Percentiles rank a stretch among this genome's conserved stretches.
Evolutionary conservation across 108 stramenopile species (phyloP).

Genomic region (Cylindrotheca fusiformis): DNA sequence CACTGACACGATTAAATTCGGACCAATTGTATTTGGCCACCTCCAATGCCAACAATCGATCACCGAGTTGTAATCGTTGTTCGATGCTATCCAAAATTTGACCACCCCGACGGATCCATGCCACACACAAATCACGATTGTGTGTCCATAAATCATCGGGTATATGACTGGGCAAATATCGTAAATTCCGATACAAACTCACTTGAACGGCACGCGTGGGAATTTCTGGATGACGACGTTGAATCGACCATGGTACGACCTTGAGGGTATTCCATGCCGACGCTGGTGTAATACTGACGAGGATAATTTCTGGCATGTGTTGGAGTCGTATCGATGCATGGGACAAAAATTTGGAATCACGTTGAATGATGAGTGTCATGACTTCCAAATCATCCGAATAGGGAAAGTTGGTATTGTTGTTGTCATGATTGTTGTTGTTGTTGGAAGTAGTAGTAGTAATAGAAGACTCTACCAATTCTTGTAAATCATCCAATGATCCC

Average conservation of each 20-base stretch:
- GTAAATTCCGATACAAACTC: constrained; percentile 1
- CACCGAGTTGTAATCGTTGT: constrained; percentile 6
- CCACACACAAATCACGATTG: constrained; percentile 21
- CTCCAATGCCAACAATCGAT: constrained; percentile 26
- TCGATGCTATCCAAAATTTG: constrained; percentile 18
- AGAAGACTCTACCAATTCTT: too few species aligned
- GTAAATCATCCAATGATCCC: constrained; percentile 6
- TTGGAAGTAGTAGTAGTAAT: too few species aligned
- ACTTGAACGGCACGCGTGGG: constrained; percentile 16
- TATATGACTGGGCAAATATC: constrained; percentile 15
- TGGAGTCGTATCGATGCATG: constrained; percentile 13
- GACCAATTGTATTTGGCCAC: constrained; percentile 29
- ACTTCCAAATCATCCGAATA: constrained; percentile 24
- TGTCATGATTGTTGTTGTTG: too few species aligned
- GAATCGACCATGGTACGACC: constrained; percentile 4
- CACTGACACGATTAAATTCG: constrained; percentile 28
- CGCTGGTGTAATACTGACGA: constrained; percentile 18
- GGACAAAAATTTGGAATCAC: constrained; percentile 12
- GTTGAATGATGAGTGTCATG: constrained; percentile 21
- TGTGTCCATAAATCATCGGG: constrained; percentile 24
- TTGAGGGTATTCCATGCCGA: constrained; percentile 21
- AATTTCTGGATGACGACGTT: constrained; percentile 24
- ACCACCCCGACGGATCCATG: constrained; percentile 29
- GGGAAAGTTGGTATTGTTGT: neutral
- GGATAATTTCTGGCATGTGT: constrained; percentile 12